Conservation (phyloP, 2,329 filamentous ascomycete species). For the Sphaerostilbella broomeana region DNA sequence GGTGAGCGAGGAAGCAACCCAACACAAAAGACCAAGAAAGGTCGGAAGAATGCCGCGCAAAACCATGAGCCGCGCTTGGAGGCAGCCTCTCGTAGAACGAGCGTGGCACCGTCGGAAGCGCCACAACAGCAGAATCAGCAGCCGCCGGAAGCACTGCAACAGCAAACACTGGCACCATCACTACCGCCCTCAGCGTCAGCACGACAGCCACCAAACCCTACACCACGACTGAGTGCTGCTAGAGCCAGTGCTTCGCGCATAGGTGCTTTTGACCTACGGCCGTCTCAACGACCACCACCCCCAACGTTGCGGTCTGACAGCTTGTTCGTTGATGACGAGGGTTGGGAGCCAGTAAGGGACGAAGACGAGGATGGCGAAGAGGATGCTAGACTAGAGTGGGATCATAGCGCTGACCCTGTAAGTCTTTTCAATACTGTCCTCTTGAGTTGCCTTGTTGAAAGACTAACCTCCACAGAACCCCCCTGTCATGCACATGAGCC, state of each 20-base stretch:
- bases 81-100: constrained; percentile 40
- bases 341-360: constrained; percentile 63
- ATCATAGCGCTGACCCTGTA: constrained; percentile 59
- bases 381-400: constrained; percentile 66
- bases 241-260: constrained; percentile 30
- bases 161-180: constrained; percentile 8
- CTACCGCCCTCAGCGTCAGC: constrained; percentile 20
- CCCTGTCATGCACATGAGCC: constrained; percentile 37
- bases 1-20: constrained; percentile 54
- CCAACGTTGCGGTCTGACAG: constrained; percentile 58
- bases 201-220: constrained; percentile 24
- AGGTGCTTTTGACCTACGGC: constrained; percentile 40
- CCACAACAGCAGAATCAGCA: constrained; percentile 18
- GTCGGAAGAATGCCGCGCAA: constrained; percentile 33
- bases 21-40: constrained; percentile 42
- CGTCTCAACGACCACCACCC: constrained; percentile 47
- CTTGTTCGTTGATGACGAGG: constrained; percentile 69
- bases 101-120: constrained; percentile 31
- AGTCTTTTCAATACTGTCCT: constrained; percentile 21
- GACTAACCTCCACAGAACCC: constrained; percentile 36
- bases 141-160: constrained; percentile 17
- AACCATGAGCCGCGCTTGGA: constrained; percentile 38
- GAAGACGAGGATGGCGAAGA: constrained; percentile 58
- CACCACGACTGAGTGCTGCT: constrained; percentile 29
- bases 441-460: constrained; percentile 1